Percentiles rank a stretch among this genome's conserved stretches.
Conservation (phyloP, 2,329 filamentous ascomycete genomes). For the Passalora sequoiae region DNA sequence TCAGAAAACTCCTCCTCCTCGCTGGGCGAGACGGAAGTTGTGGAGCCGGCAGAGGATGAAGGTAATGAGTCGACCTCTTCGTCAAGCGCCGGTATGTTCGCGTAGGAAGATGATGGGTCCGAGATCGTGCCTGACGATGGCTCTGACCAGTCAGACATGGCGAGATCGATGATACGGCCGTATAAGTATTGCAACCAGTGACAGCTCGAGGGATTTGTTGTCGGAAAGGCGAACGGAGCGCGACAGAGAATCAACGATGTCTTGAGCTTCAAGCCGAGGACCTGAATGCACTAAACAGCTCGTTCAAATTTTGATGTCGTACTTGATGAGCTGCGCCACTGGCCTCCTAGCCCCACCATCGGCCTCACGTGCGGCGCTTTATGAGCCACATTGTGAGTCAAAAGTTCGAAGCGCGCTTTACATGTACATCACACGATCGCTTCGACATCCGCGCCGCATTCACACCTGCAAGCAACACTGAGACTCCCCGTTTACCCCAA, state of each 20-base stretch:
- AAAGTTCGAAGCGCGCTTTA: not conserved
- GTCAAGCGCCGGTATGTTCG: slow-evolving; percentile 40
- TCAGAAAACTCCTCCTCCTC: slow-evolving; percentile 58
- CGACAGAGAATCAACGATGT: too few relatives aligned
- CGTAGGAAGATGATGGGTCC: slow-evolving; percentile 49
- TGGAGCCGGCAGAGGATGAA: slow-evolving; percentile 46
- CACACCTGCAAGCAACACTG: not conserved
- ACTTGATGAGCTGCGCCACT: too few relatives aligned
- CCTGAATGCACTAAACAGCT: too few relatives aligned
- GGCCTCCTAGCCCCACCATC: too few relatives aligned
- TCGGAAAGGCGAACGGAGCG: too few relatives aligned
- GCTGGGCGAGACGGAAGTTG: slow-evolving; percentile 45
- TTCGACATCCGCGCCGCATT: slow-evolving; percentile 1
- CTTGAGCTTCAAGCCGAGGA: too few relatives aligned
- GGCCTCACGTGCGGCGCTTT: too few relatives aligned
- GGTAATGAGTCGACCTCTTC: slow-evolving; percentile 49
- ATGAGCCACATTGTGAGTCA: too few relatives aligned
- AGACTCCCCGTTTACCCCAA: too few relatives aligned
- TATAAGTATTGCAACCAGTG: too few relatives aligned
- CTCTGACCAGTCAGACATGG: slow-evolving; percentile 3
- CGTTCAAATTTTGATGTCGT: too few relatives aligned
- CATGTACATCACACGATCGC: not conserved
- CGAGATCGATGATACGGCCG: not conserved
- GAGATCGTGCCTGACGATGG: slow-evolving; percentile 24
- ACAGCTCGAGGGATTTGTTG: too few relatives aligned